Base-by-base conservation (phyloP, 176 grass and related monocot genomes). In the Paspalum vaginatum region DNA sequence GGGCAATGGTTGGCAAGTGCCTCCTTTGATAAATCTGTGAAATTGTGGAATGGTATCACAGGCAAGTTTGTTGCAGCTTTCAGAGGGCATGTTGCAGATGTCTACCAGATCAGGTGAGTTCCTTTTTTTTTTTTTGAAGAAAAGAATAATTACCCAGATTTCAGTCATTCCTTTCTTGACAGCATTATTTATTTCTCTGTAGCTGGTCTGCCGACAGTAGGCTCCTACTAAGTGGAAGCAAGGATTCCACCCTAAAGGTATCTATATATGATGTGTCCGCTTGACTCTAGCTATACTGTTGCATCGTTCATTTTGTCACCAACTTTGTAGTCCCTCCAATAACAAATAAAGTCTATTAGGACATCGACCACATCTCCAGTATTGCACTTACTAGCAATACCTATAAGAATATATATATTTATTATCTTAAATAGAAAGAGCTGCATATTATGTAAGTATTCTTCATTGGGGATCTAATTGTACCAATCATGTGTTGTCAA, bases 151-250 rank as follows among this genome's bases (percentile, higher is more conserved):
- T 53, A 7, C 7, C 24, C 11, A 79, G 51, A 74, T 59, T 79
- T 38, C 1, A 45, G 61, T 75, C 2, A 22, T 44, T 67, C 16
- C 60, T 45, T 57, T 50, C 49, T 56, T 81, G 70, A 85, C 48
- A 65, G 70, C 16, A 9, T 41, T 48, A 40, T 84, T 41, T 48
- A 40, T 84, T 60, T 88, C 13, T 85, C 41, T 79, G 43, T 74
- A 95, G 96, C 81, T 98, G 96, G 96, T 98, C 92, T 11, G 88
- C 96, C 0, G 96, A 95, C 79, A 98, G 96, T 89, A 93, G 96
- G 84, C 96, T 98, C 77, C 88, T 98, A 25, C 86, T 98, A 44
- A 98, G 96, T 72, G 96, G 92, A 79, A 98, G 96, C 92, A 98
- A 98, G 88, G 92, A 98, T 63, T 98, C 92, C 11, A 98, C 96